phyloP scores from a whole-genome alignment of 768 basidiomycete genomes.

The Mycena polygramma region DNA sequence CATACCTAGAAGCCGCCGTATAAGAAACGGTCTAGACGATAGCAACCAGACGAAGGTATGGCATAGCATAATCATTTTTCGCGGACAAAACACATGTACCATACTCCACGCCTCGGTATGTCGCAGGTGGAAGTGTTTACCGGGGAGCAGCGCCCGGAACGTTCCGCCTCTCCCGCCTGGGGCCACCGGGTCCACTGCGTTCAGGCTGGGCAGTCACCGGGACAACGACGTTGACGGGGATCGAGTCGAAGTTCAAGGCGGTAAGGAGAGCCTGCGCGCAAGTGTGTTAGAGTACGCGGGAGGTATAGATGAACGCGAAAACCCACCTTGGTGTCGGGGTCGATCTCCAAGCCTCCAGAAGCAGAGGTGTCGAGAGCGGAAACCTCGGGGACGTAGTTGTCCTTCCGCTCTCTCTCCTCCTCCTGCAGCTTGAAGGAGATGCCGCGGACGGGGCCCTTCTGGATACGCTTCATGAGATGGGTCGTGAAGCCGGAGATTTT shows the following conservation, averaged over 20 bases:
- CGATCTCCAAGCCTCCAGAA: constrained; percentile 82
- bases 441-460: constrained; percentile 97
- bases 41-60: constrained; percentile 11
- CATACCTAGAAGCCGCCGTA: too few species aligned
- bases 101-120: constrained; percentile 30
- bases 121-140: constrained; percentile 39
- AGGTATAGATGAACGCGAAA: background rate
- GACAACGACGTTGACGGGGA: constrained; percentile 78
- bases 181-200: constrained; percentile 59
- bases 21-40: too few species aligned
- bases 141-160: constrained; percentile 83
- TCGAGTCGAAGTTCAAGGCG: constrained; percentile 94
- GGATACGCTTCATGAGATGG: constrained; percentile 99
- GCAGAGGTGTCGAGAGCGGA: constrained; percentile 90
- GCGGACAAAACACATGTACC: constrained; percentile 33
- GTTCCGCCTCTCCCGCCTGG: constrained; percentile 79
- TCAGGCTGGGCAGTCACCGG: constrained; percentile 77
- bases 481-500: constrained; percentile 99
- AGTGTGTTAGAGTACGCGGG: background rate
- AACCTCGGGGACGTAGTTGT: constrained; percentile 98
- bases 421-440: constrained; percentile 99
- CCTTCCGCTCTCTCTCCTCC: constrained; percentile 99
- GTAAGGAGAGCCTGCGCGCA: constrained; percentile 82
- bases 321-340: constrained; percentile 93
- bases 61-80: constrained; percentile 36